Base-by-base conservation (phyloP, 208 protist species). In the Trypanosomatidae sp. region DNA sequence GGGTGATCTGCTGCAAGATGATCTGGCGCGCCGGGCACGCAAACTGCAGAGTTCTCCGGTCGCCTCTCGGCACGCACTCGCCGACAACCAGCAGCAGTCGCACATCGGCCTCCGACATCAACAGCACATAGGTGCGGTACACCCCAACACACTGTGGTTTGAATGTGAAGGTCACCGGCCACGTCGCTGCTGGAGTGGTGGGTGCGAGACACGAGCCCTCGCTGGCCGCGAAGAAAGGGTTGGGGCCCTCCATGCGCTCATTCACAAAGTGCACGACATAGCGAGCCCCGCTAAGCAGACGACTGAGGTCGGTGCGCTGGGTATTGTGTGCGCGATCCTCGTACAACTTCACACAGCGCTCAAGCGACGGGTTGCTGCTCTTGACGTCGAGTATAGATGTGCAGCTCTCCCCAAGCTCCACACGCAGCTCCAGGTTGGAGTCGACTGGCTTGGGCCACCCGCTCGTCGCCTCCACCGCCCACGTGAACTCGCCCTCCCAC, bases 1-100 rank as follows among this genome's bases (percentile, higher is more conserved):
- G 80, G 25, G 91, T 87, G 62, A 99, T 88, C 25, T 97, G 87
- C 76, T 99, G 97, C 33, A 77, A 76, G 71, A 99, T 95, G 62
- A 50, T 79, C 75, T 97, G 90, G 7, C 97, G 84, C 7, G 95
- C 95, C 22, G 94, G 85, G 68, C 92, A 95, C 46, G 66, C 55
- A 79, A 99, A 98, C 44, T 93, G 91, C 60, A 99, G 76, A 64
- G 85, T 77, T n/a, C 85, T 79, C 53, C 80, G 76, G 62, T 93
- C 86, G 10, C 93, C 91, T 12, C 78, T 81, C 33, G 93, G 84
- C 39, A 94, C 85, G 74, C 89, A 93, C 65, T 90, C 91, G 19
- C 95, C 96, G 9, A 71, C 73, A 36, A 98, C n/a, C 2, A 82
- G 85, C 59, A 97, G 78, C 9, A 97, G 66, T 41, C 97, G 93